These are phyloP conservation scores for Litchi chinensis DNA, from an alignment of 345 rosid species.

Conservation along the genomic window DNA sequence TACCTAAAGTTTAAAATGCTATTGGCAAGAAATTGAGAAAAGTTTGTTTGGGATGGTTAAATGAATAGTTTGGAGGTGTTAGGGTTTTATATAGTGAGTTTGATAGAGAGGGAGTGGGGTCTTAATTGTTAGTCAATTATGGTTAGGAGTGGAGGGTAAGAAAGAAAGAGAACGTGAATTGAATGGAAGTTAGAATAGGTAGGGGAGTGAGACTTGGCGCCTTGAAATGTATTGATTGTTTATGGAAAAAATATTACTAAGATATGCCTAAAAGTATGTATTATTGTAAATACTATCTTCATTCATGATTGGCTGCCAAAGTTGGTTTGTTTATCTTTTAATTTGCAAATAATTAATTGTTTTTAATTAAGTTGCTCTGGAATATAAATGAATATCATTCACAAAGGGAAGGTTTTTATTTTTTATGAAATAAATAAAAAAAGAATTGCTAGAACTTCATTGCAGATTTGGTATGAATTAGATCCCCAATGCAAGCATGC, in stretches of 20 bases:
- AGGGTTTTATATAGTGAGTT: neutral
- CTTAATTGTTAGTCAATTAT: slow-evolving; percentile 21
- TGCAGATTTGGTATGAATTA: too few species aligned
- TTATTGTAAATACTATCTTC: neutral
- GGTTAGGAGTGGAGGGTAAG: slow-evolving; percentile 33
- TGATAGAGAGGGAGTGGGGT: slow-evolving; percentile 2
- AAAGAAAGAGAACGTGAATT: neutral
- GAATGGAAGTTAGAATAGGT: neutral
- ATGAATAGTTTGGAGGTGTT: neutral
- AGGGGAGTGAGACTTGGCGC: slow-evolving; percentile 7
- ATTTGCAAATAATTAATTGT: too few species aligned
- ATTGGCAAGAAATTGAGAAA: neutral
- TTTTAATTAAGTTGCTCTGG: neutral
- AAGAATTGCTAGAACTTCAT: too few species aligned
- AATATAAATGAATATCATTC: too few species aligned
- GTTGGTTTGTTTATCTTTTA: neutral
- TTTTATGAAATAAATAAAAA: too few species aligned
- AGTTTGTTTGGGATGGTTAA: neutral
- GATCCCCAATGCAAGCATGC: too few species aligned
- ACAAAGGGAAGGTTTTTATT: too few species aligned
- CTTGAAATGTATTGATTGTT: neutral
- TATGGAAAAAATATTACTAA: neutral
- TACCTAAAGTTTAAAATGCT: neutral
- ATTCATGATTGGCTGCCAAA: neutral
- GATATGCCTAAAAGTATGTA: neutral